A percentile compares a stretch with the other conserved stretches of the same genome.
phyloP scores from a whole-genome alignment of 495 filamentous ascomycete genomes.

The Hyaloscypha variabilis region DNA sequence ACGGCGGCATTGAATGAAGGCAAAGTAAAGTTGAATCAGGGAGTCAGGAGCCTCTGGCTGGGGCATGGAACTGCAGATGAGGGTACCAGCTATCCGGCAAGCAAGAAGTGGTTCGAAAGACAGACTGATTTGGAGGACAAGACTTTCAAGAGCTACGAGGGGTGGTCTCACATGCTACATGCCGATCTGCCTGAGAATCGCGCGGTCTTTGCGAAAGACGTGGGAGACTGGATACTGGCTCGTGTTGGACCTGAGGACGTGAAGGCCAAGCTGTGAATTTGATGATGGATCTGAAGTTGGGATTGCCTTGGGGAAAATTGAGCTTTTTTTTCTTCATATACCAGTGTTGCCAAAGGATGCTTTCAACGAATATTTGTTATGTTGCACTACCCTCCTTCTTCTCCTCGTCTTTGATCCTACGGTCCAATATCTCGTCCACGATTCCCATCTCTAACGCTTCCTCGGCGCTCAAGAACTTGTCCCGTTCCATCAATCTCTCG shows the following conservation, averaged over 20 bases:
- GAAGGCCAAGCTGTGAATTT: conserved; percentile 23
- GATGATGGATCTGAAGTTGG: not conserved
- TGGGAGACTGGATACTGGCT: conserved; percentile 73
- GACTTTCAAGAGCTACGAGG: conserved; percentile 72
- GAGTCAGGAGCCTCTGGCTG: conserved; percentile 55
- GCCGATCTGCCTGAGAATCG: conserved; percentile 65
- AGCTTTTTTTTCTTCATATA: not conserved
- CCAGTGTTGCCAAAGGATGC: not conserved
- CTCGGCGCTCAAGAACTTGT: conserved; percentile 87
- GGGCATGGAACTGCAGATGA: conserved; percentile 70
- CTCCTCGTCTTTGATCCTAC: conserved; percentile 42
- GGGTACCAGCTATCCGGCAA: conserved; percentile 63
- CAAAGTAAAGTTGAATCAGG: conserved; percentile 36
- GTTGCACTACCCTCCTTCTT: conserved; percentile 17
- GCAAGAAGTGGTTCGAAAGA: conserved; percentile 60
- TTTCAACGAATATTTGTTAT: not conserved
- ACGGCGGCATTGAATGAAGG: conserved; percentile 52
- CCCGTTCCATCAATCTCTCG: conserved; percentile 93
- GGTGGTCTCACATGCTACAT: conserved; percentile 79
- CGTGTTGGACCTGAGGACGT: conserved; percentile 31
- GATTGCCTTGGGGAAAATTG: not conserved
- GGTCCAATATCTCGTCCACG: conserved; percentile 81
- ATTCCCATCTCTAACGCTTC: conserved; percentile 90
- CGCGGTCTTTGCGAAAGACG: conserved; percentile 66
- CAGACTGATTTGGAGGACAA: conserved; percentile 61